Evolutionary conservation across 2,329 filamentous ascomycete species (phyloP).

Genomic region (Colletotrichum gigasporum): DNA sequence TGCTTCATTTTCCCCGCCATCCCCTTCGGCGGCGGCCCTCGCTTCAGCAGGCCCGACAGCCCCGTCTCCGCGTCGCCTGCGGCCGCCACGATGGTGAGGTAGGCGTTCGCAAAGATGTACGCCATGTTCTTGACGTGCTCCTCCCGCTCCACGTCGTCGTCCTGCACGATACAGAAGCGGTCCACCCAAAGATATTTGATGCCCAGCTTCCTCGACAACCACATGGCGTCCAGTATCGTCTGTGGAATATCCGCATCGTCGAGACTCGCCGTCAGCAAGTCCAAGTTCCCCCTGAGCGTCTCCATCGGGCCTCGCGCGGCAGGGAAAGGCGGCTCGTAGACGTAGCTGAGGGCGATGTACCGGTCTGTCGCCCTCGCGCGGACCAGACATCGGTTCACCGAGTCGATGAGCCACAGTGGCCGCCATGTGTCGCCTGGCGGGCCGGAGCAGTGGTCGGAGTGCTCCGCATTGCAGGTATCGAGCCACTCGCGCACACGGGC

Average conservation of each 20-base stretch:
- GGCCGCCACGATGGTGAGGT: slow-evolving; percentile 54
- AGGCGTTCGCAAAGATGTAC: slow-evolving; percentile 54
- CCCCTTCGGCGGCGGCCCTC: slow-evolving; percentile 36
- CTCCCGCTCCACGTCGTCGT: slow-evolving; percentile 49
- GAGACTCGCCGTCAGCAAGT: slow-evolving; percentile 45
- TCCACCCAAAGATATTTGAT: slow-evolving; percentile 58
- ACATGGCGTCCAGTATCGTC: slow-evolving; percentile 55
- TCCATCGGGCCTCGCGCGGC: slow-evolving; percentile 35
- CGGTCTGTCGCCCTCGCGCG: slow-evolving; percentile 48
- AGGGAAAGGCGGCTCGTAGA: slow-evolving; percentile 46
- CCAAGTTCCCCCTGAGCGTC: slow-evolving; percentile 47
- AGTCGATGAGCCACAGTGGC: slow-evolving; percentile 52
- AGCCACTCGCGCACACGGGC: slow-evolving; percentile 53
- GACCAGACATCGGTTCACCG: slow-evolving; percentile 49
- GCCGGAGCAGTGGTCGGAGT: slow-evolving; percentile 50
- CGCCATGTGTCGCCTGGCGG: slow-evolving; percentile 43
- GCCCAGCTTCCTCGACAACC: slow-evolving; percentile 53
- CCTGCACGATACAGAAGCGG: slow-evolving; percentile 55
- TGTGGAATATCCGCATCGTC: slow-evolving; percentile 48
- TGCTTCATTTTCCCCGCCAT: slow-evolving; percentile 42
- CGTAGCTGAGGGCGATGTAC: slow-evolving; percentile 57
- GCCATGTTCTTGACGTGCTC: slow-evolving; percentile 55
- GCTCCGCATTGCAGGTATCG: slow-evolving; percentile 52
- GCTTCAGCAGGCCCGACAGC: slow-evolving; percentile 35
- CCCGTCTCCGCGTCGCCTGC: slow-evolving; percentile 50